These are phyloP conservation scores for Byssothecium circinans DNA, from an alignment of 2,329 filamentous ascomycete genomes.

Conservation along the genomic window DNA sequence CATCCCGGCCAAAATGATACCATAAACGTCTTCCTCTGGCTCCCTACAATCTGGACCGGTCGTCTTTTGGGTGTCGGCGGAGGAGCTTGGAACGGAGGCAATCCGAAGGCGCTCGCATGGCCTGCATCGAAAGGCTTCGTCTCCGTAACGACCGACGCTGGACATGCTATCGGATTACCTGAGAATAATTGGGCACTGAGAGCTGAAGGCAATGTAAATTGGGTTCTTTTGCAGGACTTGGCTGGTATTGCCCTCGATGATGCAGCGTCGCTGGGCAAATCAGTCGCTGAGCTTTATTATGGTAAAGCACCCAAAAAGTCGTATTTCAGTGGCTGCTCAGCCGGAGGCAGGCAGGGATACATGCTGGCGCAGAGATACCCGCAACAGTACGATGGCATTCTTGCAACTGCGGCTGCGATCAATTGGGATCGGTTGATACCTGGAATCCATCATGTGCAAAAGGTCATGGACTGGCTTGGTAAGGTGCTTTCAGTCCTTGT, in stretches of 20 bases:
- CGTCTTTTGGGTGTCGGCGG: slow-evolving; percentile 21
- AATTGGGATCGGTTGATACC: slow-evolving; percentile 12
- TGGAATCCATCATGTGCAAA: neutral
- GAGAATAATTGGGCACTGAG: slow-evolving; percentile 18
- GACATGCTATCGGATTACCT: slow-evolving; percentile 1
- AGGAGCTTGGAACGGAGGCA: slow-evolving; percentile 26
- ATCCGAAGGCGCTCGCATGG: slow-evolving; percentile 3
- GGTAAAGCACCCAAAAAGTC: slow-evolving; percentile 26
- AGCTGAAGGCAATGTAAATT: slow-evolving; percentile 27
- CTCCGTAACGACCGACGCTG: slow-evolving; percentile 20
- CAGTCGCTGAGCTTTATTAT: slow-evolving; percentile 26
- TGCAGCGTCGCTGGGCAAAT: neutral
- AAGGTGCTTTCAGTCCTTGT: slow-evolving; percentile 4
- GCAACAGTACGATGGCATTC: slow-evolving; percentile 32
- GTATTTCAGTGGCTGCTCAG: slow-evolving; percentile 38
- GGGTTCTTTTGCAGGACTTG: slow-evolving; percentile 37
- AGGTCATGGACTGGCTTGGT: too few relatives aligned
- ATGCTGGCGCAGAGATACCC: slow-evolving; percentile 36
- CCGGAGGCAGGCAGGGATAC: slow-evolving; percentile 36
- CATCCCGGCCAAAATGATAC: slow-evolving; percentile 41
- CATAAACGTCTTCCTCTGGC: slow-evolving; percentile 35
- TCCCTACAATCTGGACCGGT: slow-evolving; percentile 33
- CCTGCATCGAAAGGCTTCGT: slow-evolving; percentile 23
- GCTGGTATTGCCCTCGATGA: slow-evolving; percentile 39
- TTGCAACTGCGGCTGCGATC: slow-evolving; percentile 30